Evolutionary conservation across 2,329 filamentous ascomycete genomes (phyloP).

Genomic region (Trichoderma sp.): DNA sequence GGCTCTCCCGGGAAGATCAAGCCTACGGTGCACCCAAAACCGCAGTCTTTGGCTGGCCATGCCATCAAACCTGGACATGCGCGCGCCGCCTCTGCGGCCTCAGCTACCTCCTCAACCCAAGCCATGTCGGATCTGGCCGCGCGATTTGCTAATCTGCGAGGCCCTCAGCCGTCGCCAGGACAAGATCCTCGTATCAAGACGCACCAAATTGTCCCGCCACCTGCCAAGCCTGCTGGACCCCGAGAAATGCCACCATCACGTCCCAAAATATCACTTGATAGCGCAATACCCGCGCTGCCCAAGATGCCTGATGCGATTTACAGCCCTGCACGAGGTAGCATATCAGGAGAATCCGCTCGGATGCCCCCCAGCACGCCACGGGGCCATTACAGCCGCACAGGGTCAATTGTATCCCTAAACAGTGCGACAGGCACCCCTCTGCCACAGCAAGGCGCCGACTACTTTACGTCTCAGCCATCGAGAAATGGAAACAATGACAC

Average conservation of each 20-base stretch:
- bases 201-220: slow-evolving; percentile 47
- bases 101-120: slow-evolving; percentile 39
- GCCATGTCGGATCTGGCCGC: slow-evolving; percentile 55
- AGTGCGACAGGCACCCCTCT: slow-evolving; percentile 39
- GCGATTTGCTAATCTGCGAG: slow-evolving; percentile 62
- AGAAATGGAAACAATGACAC: slow-evolving; percentile 30
- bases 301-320: slow-evolving; percentile 77
- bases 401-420: slow-evolving; percentile 52
- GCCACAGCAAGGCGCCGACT: slow-evolving; percentile 40
- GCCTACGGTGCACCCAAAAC: slow-evolving; percentile 66
- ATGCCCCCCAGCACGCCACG: slow-evolving; percentile 68
- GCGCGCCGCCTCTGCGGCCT: slow-evolving; percentile 36
- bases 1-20: slow-evolving; percentile 43
- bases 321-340: slow-evolving; percentile 73
- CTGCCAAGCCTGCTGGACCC: slow-evolving; percentile 49
- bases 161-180: slow-evolving; percentile 45
- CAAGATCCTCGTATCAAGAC: slow-evolving; percentile 60
- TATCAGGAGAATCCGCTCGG: slow-evolving; percentile 66
- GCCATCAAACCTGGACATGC: slow-evolving; percentile 44
- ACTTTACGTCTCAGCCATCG: slow-evolving; percentile 37
- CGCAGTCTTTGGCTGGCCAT: slow-evolving; percentile 67
- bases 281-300: slow-evolving; percentile 62
- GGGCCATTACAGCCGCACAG: slow-evolving; percentile 64
- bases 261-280: slow-evolving; percentile 54
- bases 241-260: slow-evolving; percentile 55